Conservation (phyloP, 768 basidiomycete genomes). For the Pisolithus marmoratus region DNA sequence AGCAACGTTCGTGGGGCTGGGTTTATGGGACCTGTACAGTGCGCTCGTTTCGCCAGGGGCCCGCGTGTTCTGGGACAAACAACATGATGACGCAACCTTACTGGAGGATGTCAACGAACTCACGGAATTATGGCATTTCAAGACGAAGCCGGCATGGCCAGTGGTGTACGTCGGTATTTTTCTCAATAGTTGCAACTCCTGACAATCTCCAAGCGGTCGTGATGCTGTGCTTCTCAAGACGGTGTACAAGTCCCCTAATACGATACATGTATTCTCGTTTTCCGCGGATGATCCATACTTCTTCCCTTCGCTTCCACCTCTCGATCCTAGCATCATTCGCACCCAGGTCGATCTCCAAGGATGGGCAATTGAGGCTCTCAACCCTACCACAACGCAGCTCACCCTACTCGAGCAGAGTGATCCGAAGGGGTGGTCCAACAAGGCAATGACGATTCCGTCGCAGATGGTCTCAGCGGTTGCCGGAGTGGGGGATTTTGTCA, state of each 20-base stretch:
- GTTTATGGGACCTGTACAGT: slow-evolving; percentile 91
- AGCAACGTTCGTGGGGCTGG: slow-evolving; percentile 94
- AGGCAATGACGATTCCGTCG: slow-evolving; percentile 80
- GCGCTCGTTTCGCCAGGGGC: slow-evolving; percentile 85
- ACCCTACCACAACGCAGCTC: slow-evolving; percentile 90
- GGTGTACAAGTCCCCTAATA: slow-evolving; percentile 93
- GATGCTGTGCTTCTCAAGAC: slow-evolving; percentile 91
- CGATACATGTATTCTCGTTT: slow-evolving; percentile 93
- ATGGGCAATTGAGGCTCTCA: slow-evolving; percentile 94
- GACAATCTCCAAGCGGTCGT: slow-evolving; percentile 53
- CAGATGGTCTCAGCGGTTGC: slow-evolving; percentile 87
- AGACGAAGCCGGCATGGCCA: slow-evolving; percentile 90
- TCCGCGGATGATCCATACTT: slow-evolving; percentile 86
- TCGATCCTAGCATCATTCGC: slow-evolving; percentile 76
- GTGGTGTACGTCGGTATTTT: slow-evolving; percentile 58
- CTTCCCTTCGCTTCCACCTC: slow-evolving; percentile 66
- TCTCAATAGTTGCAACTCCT: slow-evolving; percentile 7
- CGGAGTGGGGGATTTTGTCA: slow-evolving; percentile 92
- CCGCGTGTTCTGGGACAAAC: slow-evolving; percentile 81
- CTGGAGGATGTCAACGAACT: slow-evolving; percentile 88
- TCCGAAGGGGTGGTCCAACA: slow-evolving; percentile 95
- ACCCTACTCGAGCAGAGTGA: slow-evolving; percentile 96
- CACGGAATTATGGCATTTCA: slow-evolving; percentile 91
- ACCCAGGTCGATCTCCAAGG: slow-evolving; percentile 98
- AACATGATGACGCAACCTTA: slow-evolving; percentile 78